These are phyloP conservation scores for Rhizophagus prolifer DNA, from an alignment of 192 early-diverging fungal genomes.

Conservation along the genomic window DNA sequence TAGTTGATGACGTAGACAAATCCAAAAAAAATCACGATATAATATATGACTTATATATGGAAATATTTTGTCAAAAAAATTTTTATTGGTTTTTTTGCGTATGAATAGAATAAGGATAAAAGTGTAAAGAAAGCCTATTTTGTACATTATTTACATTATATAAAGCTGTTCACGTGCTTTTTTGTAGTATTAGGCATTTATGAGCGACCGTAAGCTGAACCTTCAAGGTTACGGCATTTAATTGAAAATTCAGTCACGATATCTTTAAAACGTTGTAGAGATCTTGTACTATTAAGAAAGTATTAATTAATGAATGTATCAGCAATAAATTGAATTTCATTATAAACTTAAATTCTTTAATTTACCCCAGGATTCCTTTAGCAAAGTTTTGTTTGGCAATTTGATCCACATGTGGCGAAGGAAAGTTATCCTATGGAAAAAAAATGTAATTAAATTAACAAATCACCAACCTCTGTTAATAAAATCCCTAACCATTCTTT, in stretches of 20 bases:
- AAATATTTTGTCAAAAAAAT: too few relatives aligned
- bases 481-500: conserved; percentile 41
- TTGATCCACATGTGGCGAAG: conserved; percentile 37
- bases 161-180: too few relatives aligned
- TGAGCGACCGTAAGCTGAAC: conserved; percentile 30
- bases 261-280: conserved; percentile 36
- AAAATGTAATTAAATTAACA: neutral
- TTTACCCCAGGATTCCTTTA: conserved; percentile 45
- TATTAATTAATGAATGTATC: neutral
- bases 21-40: too few relatives aligned
- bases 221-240: conserved; percentile 40
- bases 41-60: too few relatives aligned
- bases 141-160: too few relatives aligned
- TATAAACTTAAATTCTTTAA: conserved; percentile 34
- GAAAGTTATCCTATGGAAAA: conserved; percentile 42
- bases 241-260: conserved; percentile 34
- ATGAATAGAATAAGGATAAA: too few relatives aligned
- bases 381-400: conserved; percentile 43
- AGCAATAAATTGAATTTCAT: neutral
- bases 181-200: neutral
- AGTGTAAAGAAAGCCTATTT: too few relatives aligned
- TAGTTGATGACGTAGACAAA: too few relatives aligned
- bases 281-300: conserved; percentile 34
- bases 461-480: conserved; percentile 29
- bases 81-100: too few relatives aligned